phyloP scores from a whole-genome alignment of 495 filamentous ascomycete species.

The Copromyces sp. region DNA sequence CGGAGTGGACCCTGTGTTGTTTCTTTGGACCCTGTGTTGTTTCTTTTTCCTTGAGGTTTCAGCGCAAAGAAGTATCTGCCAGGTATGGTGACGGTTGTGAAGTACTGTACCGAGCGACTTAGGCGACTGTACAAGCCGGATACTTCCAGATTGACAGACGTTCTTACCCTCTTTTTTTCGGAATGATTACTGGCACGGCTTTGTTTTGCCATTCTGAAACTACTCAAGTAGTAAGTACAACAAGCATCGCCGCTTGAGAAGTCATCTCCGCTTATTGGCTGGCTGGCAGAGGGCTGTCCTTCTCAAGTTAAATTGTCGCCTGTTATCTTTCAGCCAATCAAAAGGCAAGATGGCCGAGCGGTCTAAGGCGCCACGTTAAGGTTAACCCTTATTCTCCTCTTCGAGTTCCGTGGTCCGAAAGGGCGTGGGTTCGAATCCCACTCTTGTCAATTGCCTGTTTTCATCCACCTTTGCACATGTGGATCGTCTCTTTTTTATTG shows the following conservation, averaged over 20 bases:
- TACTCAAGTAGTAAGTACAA: background rate
- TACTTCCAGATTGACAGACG: background rate
- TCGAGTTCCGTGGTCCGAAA: constrained; percentile 19
- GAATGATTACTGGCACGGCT: background rate
- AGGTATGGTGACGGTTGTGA: too few relatives aligned
- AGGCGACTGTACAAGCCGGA: background rate
- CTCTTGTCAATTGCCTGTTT: constrained; percentile 12
- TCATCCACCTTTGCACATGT: background rate
- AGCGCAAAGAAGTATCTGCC: too few relatives aligned
- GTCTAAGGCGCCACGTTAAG: background rate
- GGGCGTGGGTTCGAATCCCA: constrained; percentile 29
- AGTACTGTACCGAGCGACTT: background rate
- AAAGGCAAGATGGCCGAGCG: background rate
- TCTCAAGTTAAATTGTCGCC: background rate
- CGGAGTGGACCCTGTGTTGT: background rate
- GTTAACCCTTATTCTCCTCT: background rate
- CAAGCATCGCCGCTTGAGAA: background rate
- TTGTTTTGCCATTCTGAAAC: background rate
- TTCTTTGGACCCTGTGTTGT: background rate
- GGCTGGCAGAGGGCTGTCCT: background rate
- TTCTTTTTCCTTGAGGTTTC: background rate
- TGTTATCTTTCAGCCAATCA: background rate
- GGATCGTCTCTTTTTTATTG: background rate
- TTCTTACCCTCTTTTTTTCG: background rate
- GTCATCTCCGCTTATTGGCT: background rate